phyloP scores from a whole-genome alignment of 2,329 filamentous ascomycete genomes.

The Verruconis gallopava region DNA sequence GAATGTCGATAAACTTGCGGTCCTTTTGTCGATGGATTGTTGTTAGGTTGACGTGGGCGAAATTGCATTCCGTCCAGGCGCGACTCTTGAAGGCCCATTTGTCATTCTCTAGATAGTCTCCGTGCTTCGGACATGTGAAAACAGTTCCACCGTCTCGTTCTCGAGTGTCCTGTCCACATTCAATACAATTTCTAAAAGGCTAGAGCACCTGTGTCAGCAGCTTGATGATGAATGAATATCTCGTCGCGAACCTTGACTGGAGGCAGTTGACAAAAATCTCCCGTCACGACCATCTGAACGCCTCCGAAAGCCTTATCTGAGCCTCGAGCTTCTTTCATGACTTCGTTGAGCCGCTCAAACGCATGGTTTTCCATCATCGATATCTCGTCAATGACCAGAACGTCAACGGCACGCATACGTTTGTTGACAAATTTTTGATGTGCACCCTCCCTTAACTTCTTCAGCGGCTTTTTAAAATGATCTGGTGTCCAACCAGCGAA shows the following conservation, averaged over 20 bases:
- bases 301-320: conserved; percentile 29
- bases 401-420: conserved; percentile 34
- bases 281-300: conserved; percentile 43
- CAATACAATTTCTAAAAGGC: conserved; percentile 40
- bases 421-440: conserved; percentile 22
- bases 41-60: conserved; percentile 39
- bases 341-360: conserved; percentile 38
- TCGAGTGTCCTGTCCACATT: conserved; percentile 30
- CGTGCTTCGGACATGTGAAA: conserved; percentile 24
- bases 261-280: conserved; percentile 48
- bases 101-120: conserved; percentile 32
- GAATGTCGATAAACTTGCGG: conserved; percentile 38
- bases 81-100: conserved; percentile 49
- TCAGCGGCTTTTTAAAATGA: conserved; percentile 30
- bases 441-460: conserved; percentile 21
- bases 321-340: conserved; percentile 30
- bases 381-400: conserved; percentile 53
- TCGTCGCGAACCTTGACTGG: conserved; percentile 27
- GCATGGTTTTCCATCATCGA: conserved; percentile 48
- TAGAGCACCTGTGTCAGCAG: conserved; percentile 44
- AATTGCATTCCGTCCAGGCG: conserved; percentile 42
- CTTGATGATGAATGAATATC: neutral
- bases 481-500: conserved; percentile 45
- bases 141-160: conserved; percentile 13
- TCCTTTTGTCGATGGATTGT: conserved; percentile 47